Evolutionary conservation across 805 yeast species (phyloP).

Genomic region (Ogataea thermomethanolica): DNA sequence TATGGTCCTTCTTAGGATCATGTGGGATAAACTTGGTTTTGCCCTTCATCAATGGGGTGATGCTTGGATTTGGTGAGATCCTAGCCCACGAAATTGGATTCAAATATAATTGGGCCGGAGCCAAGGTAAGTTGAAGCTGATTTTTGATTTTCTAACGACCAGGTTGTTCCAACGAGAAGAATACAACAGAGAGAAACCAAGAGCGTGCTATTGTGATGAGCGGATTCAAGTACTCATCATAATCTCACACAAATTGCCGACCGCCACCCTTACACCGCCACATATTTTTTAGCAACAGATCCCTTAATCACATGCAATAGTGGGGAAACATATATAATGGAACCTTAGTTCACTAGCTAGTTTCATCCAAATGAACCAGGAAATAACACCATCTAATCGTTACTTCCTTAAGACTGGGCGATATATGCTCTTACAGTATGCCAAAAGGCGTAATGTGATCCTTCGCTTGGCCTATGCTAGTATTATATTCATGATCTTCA

Average conservation of each 20-base stretch:
- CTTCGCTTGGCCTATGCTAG: conserved; percentile 23
- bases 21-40: conserved; percentile 71
- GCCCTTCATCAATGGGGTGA: conserved; percentile 89
- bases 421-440: conserved; percentile 18
- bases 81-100: conserved; percentile 91
- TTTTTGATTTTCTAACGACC: conserved; percentile 7
- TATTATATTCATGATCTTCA: conserved; percentile 27
- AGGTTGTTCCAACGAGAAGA: conserved; percentile 22
- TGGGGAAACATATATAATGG: conserved; percentile 6
- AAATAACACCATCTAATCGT: conserved; percentile 2
- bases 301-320: conserved; percentile 9
- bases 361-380: conserved; percentile 1
- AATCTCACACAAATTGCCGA: background rate
- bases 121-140: conserved; percentile 42
- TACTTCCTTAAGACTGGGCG: conserved; percentile 14
- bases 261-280: conserved; percentile 9
- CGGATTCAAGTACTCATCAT: background rate
- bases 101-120: conserved; percentile 70
- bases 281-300: conserved; percentile 8
- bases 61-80: conserved; percentile 95
- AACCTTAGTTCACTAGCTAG: background rate
- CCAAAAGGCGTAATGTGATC: conserved; percentile 21
- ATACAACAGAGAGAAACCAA: background rate
- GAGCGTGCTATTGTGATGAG: conserved; percentile 1
- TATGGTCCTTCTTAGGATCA: conserved; percentile 41